Conservation (phyloP, 2,329 filamentous ascomycete genomes). For the Aspergillus sergii region DNA sequence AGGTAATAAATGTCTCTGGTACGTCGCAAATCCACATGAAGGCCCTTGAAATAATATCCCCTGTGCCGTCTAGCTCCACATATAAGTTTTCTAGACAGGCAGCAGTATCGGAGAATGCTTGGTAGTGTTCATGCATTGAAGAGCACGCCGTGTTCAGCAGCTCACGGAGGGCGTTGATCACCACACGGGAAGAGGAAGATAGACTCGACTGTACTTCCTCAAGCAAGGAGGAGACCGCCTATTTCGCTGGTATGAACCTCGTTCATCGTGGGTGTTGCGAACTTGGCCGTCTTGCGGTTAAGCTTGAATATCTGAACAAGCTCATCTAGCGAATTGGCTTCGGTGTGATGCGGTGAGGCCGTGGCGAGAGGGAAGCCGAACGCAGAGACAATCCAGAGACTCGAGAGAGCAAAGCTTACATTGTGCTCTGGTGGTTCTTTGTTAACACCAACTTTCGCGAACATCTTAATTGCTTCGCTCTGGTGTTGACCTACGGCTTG, state of each 20-base stretch:
- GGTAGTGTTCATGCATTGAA: neutral
- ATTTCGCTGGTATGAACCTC: neutral
- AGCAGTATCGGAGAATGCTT: neutral
- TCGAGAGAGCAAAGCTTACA: neutral
- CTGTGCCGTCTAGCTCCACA: neutral
- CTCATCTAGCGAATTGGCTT: neutral
- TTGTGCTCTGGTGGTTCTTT: neutral
- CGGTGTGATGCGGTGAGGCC: neutral
- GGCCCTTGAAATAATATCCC: neutral
- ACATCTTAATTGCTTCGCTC: neutral
- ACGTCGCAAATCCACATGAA: constrained; percentile 22
- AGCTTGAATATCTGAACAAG: constrained; percentile 8
- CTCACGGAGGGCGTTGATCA: neutral
- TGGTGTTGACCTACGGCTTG: neutral
- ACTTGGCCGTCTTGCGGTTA: neutral
- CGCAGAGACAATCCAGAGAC: constrained; percentile 18
- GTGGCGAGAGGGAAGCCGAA: constrained; percentile 21
- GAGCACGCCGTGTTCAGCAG: neutral
- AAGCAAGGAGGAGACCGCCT: neutral
- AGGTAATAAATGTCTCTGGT: constrained; percentile 12
- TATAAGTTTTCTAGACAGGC: neutral
- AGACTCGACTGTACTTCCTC: neutral
- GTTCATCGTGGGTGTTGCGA: neutral
- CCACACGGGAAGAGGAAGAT: neutral
- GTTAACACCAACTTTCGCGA: neutral